Evolutionary conservation across 768 basidiomycete genomes (phyloP), one percentile per base, ranked within the genome.

Genomic region (Calocera viscosa): DNA sequence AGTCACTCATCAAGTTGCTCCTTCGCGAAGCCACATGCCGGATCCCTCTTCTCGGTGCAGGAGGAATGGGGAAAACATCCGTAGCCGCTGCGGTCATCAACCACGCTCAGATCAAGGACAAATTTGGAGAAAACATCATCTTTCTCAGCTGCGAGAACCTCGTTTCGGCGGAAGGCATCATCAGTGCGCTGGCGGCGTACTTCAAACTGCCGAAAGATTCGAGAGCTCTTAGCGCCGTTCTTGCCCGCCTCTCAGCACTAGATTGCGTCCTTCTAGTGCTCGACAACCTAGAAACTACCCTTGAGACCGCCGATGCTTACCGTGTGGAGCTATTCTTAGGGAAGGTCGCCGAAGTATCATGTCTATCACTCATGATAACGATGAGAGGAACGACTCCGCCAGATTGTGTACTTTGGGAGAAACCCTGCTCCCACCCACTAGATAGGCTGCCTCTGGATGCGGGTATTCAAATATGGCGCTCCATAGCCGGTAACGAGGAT

Each of bases 401-500:
- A 19, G 43, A 47, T 3, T 5, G 43, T 8, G 43, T 47, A 3
- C 8, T 7, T 3, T 47, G 43, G 43, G 43, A 47, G 7, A 38
- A 5, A 19, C 7, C 8, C 8, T 47, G 19, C 19, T 19, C 5
- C 19, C 43, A 47, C 8, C 24, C 43, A 24, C 7, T 47, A 19
- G 19, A 24, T 5, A 38, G 35, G 14, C 19, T 47, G 16, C 3
- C 5, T 47, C 43, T 47, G 5, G 43, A 47, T 7, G 43, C 43
- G 19, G 7, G 8, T 3, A 5, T 5, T 19, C 19, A 19, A 24
- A 47, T 47, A 47, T 47, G 43, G 43, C 53, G 49, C 70, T 74
- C 65, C 69, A 74, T 40, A 74, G 64, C 68, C 38, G 34, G 26
- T 30, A 38, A 65, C 60, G 64, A 67, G 64, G 22, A 41, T n/a